Evolutionary conservation across 2,329 filamentous ascomycete genomes (phyloP), one percentile per base, ranked within the genome.

Genomic region (Pestalotiopsis sp.): DNA sequence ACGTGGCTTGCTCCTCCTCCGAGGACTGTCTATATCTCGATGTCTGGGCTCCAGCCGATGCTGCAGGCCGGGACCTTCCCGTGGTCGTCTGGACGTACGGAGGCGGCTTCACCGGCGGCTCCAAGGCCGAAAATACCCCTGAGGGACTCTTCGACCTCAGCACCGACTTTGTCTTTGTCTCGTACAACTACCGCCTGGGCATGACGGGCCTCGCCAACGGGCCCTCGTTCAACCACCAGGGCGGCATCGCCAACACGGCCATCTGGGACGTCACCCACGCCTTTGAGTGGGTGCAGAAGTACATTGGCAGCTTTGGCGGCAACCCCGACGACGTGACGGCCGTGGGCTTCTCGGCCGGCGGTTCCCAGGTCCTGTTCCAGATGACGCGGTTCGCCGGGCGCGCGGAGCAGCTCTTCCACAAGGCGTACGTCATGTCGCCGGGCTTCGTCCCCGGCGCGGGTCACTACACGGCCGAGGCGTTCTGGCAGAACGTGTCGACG

Each of bases 151-250:
- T 80, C 68, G 72, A 78, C 62, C 60, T 79, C 39, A 75, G 68
- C 61, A 78, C 70, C 25, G 74, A 75, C 2, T 77, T 78, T n/a
- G 66, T 79, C 38, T 79, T 74, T 56, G 78, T 80, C 12, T 72
- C 74, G 0, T 76, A 79, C 68, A 81, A 81, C 71, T 80, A 79
- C 71, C 75, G 77, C 11, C 71, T 79, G 3, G 78, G 78, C 36
- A 72, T 78, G 25, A 78, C 76, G 20, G 76, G 78, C 4, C 76
- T 74, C 64, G 73, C 78, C 13, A 78, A 73, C 38, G 74, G 76
- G 1, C 73, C 74, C 3, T 74, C 73, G 4, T 64, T 75, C 7
- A 66, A 71, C 2, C 77, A 80, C 61, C 72, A 79, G 65, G 77
- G 77, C 75, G 64, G 64, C 27, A 66, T 58, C 52, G 45, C 64